phyloP scores from a whole-genome alignment of 2,329 filamentous ascomycete species.

The Emergomyces pasteurianus region DNA sequence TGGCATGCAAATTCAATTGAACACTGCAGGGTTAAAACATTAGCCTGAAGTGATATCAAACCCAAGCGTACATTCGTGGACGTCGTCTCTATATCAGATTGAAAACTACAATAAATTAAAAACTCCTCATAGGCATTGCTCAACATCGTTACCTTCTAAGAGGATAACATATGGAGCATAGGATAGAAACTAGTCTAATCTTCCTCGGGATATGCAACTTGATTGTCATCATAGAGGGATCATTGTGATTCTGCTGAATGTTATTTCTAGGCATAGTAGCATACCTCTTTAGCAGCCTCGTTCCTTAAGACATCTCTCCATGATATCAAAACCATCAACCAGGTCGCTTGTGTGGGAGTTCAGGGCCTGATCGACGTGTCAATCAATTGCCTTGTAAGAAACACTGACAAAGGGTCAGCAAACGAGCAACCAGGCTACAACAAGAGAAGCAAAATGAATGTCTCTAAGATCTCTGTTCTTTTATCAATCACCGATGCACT shows the following conservation, averaged over 20 bases:
- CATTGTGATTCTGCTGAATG: background rate
- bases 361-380: background rate
- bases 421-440: background rate
- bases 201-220: constrained; percentile 1
- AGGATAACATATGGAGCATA: constrained; percentile 13
- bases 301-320: background rate
- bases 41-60: background rate
- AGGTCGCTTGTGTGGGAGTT: background rate
- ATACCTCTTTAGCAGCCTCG: background rate
- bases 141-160: constrained; percentile 17
- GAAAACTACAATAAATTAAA: constrained; percentile 30
- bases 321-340: background rate
- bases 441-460: background rate
- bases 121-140: constrained; percentile 29
- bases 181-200: background rate
- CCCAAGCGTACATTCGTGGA: background rate
- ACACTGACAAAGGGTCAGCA: background rate
- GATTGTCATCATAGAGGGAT: constrained; percentile 3
- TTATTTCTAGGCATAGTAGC: background rate
- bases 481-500: constrained; percentile 29
- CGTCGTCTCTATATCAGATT: constrained; percentile 22
- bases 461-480: constrained; percentile 39
- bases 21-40: background rate
- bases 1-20: background rate
- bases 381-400: background rate